Evolutionary conservation across 768 basidiomycete genomes (phyloP), one percentile per base, ranked within the genome.

Genomic region (Leccinum rimulosum): DNA sequence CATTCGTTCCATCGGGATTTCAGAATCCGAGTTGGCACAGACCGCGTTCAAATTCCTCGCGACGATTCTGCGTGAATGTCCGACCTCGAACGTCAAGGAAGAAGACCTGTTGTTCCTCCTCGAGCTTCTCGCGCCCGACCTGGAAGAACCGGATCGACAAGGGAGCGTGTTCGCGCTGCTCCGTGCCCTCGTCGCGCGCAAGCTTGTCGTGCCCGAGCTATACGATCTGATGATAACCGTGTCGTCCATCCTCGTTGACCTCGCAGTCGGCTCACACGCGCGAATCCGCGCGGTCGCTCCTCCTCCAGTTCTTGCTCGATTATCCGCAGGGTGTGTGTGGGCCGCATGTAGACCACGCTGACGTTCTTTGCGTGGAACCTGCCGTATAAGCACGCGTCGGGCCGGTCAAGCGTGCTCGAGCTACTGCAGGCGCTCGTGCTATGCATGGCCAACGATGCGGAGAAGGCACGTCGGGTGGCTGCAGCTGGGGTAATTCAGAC

Each of bases 161-260:
- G 84, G 82, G 22, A 22, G 93, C 9, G 89, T 92, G 8, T 98
- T 99, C 71, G 77, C 89, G 1, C 83, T 98, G 65, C 83, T 99
- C 15, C 88, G 93, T 10, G 90, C 95, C 27, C 93, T 98, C 64
- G 87, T 98, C 15, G 82, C 88, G 6, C 86, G 95, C 35, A 93
- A 91, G 69, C 91, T 98, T 62, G 87, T 98, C 33, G 92, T 96
- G 0, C 93, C 93, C 0, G 97, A 98, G 73, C 89, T 99, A 52
- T 99, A 99, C 75, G 95, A 98, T 72, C 75, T 95, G 36, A 98
- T 99, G 95, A 92, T 93, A 60, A 86, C 87, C 59, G 87, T 98
- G 22, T 87, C 93, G 3, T 88, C 94, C 63, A 84, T 96, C 65
- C 87, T 97, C 81, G 93, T 22, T 99, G 43, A 95, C 94, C 12